Percentiles rank a stretch among this genome's conserved stretches.
Evolutionary conservation across 148 eudicot species (phyloP).

Genomic region (Persicaria tinctoria): DNA sequence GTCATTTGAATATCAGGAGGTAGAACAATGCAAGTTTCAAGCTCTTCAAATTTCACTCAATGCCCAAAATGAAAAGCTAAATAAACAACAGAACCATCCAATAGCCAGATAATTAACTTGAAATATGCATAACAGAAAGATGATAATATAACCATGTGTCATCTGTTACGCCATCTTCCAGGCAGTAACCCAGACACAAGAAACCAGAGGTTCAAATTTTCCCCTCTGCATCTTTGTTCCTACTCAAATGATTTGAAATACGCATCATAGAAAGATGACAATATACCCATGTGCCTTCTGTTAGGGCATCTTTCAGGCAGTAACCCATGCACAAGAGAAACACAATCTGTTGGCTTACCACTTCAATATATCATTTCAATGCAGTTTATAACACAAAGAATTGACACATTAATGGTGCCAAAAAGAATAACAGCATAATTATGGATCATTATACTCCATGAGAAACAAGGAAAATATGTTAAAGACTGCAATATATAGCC

Average conservation of each 20-base stretch:
- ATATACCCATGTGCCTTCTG: not conserved
- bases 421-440: not conserved
- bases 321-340: not conserved
- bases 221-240: not conserved
- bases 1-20: conserved; percentile 58
- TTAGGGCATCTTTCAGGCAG: not conserved
- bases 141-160: not conserved
- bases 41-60: conserved; percentile 6
- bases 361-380: not conserved
- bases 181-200: not conserved
- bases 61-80: not conserved
- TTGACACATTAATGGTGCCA: not conserved
- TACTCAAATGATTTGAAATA: not conserved
- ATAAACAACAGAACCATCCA: not conserved
- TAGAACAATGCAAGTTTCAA: conserved; percentile 32
- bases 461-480: not conserved
- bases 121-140: not conserved
- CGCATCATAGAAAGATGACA: not conserved
- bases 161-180: not conserved
- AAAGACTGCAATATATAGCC: not conserved
- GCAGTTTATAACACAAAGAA: not conserved
- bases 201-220: not conserved
- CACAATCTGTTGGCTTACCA: not conserved
- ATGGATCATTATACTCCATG: not conserved
- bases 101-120: not conserved